Base-by-base conservation (phyloP, 345 rosid genomes). In the Tarenaya hassleriana region DNA sequence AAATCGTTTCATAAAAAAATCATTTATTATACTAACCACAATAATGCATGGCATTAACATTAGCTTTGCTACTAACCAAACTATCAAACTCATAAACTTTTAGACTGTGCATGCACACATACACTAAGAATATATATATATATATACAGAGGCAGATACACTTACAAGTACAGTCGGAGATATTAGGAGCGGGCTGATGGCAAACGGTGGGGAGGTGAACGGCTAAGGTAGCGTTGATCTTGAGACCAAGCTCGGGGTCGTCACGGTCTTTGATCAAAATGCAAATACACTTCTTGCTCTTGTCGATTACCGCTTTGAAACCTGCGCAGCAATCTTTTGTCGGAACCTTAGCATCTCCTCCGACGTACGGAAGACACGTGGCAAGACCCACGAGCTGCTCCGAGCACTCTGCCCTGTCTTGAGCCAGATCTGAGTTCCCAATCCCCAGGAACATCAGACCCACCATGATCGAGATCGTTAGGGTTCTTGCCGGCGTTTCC, bases 251-350 rank as follows among this genome's bases (percentile, higher is more conserved):
- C n/a, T 38, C 34, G 0, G 97, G 95, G 44, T 90, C 79, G 60
- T 90, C 72, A 16, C 69, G 68, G 45, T 90, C 94, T 69, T 70
- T 78, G 16, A 86, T 66, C 15, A 90, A 66, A 12, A 86, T n/a
- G 38, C 95, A 90, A 0, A 90, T 51, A 56, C 95, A 90, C 67
- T 74, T 90, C 61, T 8, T 53, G 76, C 88, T 83, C 68, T 77
- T 83, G 1, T 45, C 64, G 1, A 86, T 49, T 33, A 83, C 83
- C 42, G 69, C 74, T 34, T 71, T 73, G 8, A 90, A 67, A 9
- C 95, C 95, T 1, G 52, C 47, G 70, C 97, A 90, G 47, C 97
- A 90, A 37, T 83, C 95, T 4, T 63, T 18, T 14, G 91, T 72
- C 0, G 95, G 97, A 24, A 70, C 63, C 54, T 74, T 82, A 1